Base-by-base conservation (phyloP, 1,284 basidiomycete genomes). In the Ustilago tritici region DNA sequence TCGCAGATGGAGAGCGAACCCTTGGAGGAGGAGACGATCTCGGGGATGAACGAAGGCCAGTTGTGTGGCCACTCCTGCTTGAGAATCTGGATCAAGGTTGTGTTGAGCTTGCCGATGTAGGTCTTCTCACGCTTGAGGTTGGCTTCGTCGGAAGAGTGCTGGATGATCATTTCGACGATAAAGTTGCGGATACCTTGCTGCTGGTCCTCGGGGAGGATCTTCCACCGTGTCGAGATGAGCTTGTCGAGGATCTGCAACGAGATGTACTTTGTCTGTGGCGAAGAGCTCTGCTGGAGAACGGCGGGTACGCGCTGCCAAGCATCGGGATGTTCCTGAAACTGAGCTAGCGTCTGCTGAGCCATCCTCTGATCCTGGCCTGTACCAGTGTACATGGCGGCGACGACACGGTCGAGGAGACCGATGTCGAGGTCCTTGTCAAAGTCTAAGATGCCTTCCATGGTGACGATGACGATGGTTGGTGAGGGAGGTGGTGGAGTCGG, bases 1-100 rank as follows among this genome's bases (percentile, higher is more conserved):
- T 99, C 97, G 90, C 97, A 99, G 35, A 99, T 91, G 2, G 94
- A 93, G 43, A 99, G 90, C 85, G 95, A 98, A 49, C 94, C 94
- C 87, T 96, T 95, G 62, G 95, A 98, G 9, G 96, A 98, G 76
- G 95, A 92, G 70, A 99, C 95, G 65, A 99, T 94, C 86, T 99
- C 97, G 9, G 95, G 92, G 84, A 99, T 98, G 89, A 99, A 99
- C 14, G 91, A 93, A 32, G 96, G 95, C 97, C 97, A 99, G 84
- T 98, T 95, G 87, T 98, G 95, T 23, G 96, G 97, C 97, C 97
- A 99, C 86, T 98, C 97, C 89, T 99, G 97, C 88, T 99, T 99
- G 80, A 99, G 89, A 75, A 99, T 98, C 89, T 96, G 94, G 61
- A 99, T 94, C 49, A 99, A 90, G 34, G 96, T 95, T 56, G 98